Conservation (phyloP, 805 yeast species). For the Tetrapisispora namnaoensis region DNA sequence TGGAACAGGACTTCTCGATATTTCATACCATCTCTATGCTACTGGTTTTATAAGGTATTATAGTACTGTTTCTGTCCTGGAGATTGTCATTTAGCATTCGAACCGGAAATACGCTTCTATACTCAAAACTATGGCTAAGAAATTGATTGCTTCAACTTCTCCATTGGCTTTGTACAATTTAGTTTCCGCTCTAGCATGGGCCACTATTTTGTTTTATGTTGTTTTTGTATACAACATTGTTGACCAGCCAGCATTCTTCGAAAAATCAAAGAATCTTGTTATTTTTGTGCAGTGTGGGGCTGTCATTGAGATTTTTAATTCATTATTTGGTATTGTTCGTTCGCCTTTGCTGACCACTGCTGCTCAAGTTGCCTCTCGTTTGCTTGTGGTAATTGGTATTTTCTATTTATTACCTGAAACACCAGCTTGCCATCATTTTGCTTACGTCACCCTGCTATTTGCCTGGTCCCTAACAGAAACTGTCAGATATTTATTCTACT, state of each 20-base stretch:
- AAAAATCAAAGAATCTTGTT: constrained; percentile 46
- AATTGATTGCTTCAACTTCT: constrained; percentile 15
- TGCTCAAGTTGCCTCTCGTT: constrained; percentile 80
- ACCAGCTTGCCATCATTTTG: constrained; percentile 33
- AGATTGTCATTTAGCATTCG: neutral
- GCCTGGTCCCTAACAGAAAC: constrained; percentile 97
- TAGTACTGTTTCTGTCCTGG: neutral
- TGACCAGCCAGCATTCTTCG: constrained; percentile 62
- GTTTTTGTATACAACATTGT: constrained; percentile 30
- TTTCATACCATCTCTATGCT: too few species aligned
- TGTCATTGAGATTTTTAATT: constrained; percentile 67
- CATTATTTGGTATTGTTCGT: constrained; percentile 69
- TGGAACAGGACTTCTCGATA: too few species aligned
- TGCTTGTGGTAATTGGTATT: constrained; percentile 75
- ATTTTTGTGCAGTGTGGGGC: constrained; percentile 72
- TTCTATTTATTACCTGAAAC: constrained; percentile 73
- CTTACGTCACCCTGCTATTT: constrained; percentile 54
- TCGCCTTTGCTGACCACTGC: constrained; percentile 78
- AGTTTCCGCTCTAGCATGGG: constrained; percentile 46
- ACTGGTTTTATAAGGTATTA: too few species aligned
- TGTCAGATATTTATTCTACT: constrained; percentile 77
- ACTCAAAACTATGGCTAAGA: constrained; percentile 12
- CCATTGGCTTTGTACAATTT: constrained; percentile 41
- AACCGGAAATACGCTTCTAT: neutral
- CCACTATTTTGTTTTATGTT: constrained; percentile 38